Evolutionary conservation across 176 grass and related monocot genomes (phyloP), one percentile per base, ranked within the genome.

Genomic region (Juncus effusus): DNA sequence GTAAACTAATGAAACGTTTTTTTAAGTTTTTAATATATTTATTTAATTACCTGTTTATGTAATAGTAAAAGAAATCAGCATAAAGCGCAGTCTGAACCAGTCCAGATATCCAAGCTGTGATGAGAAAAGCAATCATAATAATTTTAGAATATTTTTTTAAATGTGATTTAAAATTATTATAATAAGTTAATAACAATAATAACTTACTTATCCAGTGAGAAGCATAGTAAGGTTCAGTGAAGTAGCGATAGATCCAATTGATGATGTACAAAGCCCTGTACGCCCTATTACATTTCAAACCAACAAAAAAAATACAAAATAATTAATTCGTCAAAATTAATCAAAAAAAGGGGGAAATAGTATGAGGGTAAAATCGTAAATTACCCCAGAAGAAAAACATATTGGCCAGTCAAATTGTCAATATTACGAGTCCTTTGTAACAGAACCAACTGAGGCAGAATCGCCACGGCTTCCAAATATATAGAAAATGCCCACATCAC

Each of bases 41-140:
- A 63, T 7, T 56, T 28, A 28, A 28, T 28, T 85, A 99, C 94
- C 94, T 99, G 40, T 84, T 79, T 74, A 99, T 81, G 75, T 99
- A 99, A 64, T 99, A 99, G 65, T 87, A 99, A 68, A 99, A 90
- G 56, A 99, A 99, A 74, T 99, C 94, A 49, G 80, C 94, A 76
- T 99, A 99, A 42, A 99, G 55, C 35, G 93, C 64, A 69, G 88
- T 99, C 66, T 99, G 94, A 16, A 87, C 64, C 3, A 93, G 53
- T 70, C 94, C 94, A 0, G 85, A 78, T 73, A 93, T 56, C 94
- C 94, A 99, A 74, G 82, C 94, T 99, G 75, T 45, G 16, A 76
- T 40, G 42, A 56, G 47, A 74, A 83, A 38, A 10, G 57, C 74
- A 5, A 58, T 49, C 3, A 49, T 58, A 11, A 5, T 67, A 55